Conservation (phyloP, 371 early-diverging fungal species). For the Apophysomyces trapeziformis region DNA sequence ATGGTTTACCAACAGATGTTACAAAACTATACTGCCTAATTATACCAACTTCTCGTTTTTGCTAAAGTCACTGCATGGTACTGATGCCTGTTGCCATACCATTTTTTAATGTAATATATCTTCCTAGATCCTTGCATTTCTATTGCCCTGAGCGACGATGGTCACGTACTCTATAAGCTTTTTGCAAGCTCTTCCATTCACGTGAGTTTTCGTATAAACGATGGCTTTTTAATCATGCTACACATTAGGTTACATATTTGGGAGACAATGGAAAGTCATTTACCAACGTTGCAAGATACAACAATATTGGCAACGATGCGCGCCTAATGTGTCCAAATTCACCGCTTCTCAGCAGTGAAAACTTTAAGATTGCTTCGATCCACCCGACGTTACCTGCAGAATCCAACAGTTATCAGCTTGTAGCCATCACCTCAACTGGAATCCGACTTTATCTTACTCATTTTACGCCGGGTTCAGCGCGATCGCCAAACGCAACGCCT, state of each 20-base stretch:
- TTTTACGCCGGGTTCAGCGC: slow-evolving; percentile 21
- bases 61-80: slow-evolving; percentile 15
- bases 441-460: slow-evolving; percentile 74
- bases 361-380: slow-evolving; percentile 65
- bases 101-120: no score
- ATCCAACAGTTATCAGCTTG: slow-evolving; percentile 62
- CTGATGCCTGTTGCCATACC: slow-evolving; percentile 2
- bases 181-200: slow-evolving; percentile 64
- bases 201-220: slow-evolving; percentile 33
- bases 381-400: slow-evolving; percentile 65
- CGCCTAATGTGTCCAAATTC: slow-evolving; percentile 46
- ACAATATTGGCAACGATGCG: slow-evolving; percentile 38
- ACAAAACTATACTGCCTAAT: slow-evolving; percentile 54
- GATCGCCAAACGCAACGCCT: slow-evolving; percentile 27
- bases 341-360: slow-evolving; percentile 31
- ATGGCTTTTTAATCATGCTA: neutral
- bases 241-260: slow-evolving; percentile 59
- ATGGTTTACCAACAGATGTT: slow-evolving; percentile 81
- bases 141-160: slow-evolving; percentile 65
- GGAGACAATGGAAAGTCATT: slow-evolving; percentile 28
- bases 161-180: slow-evolving; percentile 37
- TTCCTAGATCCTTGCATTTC: slow-evolving; percentile 51
- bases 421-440: slow-evolving; percentile 76
- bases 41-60: slow-evolving; percentile 16
- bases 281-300: slow-evolving; percentile 22